Evolutionary conservation across 805 yeast species (phyloP), one percentile per base, ranked within the genome.

Genomic region (Vanderwaltozyma polyspora): DNA sequence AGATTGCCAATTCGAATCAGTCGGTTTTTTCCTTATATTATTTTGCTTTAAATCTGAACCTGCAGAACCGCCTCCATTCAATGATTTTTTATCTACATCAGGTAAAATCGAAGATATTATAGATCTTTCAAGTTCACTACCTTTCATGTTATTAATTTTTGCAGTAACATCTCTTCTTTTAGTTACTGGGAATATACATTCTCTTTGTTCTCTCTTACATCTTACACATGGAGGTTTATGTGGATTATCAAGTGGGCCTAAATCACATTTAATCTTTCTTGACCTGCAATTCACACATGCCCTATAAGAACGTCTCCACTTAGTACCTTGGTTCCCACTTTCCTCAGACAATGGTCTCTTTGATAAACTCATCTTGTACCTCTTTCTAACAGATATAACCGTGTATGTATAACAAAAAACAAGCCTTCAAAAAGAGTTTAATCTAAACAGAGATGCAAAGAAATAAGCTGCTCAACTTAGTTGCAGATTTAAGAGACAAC

Each of bases 281-380:
- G 76, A 72, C 13, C 95, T 70, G 53, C 97, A 87, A 57, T 76
- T 82, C 32, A 82, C 58, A 49, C 97, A 87, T 1, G 96, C 96
- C 41, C 74, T 69, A 54, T 82, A 87, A 40, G 76, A 74, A 42
- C 95, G 62, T 44, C 64, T 71, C 63, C 69, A 79, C 37, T 52
- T 59, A 21, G 23, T n/a, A n/a, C n/a, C n/a, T n/a, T n/a, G n/a
- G n/a, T n/a, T n/a, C n/a, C n/a, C n/a, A n/a, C n/a, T n/a, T n/a
- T n/a, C n/a, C n/a, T n/a, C n/a, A n/a, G n/a, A n/a, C n/a, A n/a
- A n/a, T n/a, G n/a, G n/a, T n/a, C n/a, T n/a, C n/a, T n/a, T n/a
- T n/a, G n/a, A n/a, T n/a, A n/a, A n/a, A n/a, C n/a, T n/a, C n/a
- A n/a, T n/a, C n/a, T n/a, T n/a, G n/a, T n/a, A n/a, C n/a, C n/a